Evolutionary conservation across 225 moss, liverwort and hornwort genomes (phyloP).

Genomic region (Ulota crispa): DNA sequence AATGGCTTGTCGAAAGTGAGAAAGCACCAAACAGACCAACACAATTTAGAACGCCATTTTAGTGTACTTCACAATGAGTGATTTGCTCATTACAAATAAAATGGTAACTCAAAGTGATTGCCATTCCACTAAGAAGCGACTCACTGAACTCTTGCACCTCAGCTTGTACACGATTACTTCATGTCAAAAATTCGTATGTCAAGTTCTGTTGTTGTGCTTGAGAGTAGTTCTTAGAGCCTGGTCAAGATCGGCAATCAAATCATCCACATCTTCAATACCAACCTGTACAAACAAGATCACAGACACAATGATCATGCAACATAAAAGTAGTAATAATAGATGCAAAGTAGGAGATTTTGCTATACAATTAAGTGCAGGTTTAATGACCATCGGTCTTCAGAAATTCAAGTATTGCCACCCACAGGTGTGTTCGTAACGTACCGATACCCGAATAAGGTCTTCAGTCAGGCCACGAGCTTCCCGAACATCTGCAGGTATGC

Average conservation of each 20-base stretch:
- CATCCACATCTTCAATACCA: conserved; percentile 90
- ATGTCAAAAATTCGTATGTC: background rate
- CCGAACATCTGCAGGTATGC: conserved; percentile 76
- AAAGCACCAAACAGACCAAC: background rate
- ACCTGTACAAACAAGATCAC: conserved; percentile 57
- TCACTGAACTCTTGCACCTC: background rate
- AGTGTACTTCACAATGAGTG: background rate
- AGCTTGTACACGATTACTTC: background rate
- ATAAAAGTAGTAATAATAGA: background rate
- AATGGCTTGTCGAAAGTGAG: background rate
- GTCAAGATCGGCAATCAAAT: conserved; percentile 83
- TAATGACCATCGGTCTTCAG: background rate
- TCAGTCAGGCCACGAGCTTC: conserved; percentile 77
- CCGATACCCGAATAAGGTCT: conserved; percentile 88
- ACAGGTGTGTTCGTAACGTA: conserved; percentile 27
- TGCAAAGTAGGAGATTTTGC: background rate
- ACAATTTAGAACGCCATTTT: background rate
- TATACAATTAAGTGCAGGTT: background rate
- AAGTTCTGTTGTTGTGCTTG: conserved; percentile 1
- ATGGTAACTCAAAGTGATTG: background rate
- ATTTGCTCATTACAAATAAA: background rate
- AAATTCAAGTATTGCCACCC: background rate
- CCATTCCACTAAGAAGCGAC: background rate
- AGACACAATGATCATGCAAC: background rate
- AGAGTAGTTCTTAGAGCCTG: conserved; percentile 51